Evolutionary conservation across 2,329 filamentous ascomycete species (phyloP).

Genomic region (Apiospora kogelbergensis): DNA sequence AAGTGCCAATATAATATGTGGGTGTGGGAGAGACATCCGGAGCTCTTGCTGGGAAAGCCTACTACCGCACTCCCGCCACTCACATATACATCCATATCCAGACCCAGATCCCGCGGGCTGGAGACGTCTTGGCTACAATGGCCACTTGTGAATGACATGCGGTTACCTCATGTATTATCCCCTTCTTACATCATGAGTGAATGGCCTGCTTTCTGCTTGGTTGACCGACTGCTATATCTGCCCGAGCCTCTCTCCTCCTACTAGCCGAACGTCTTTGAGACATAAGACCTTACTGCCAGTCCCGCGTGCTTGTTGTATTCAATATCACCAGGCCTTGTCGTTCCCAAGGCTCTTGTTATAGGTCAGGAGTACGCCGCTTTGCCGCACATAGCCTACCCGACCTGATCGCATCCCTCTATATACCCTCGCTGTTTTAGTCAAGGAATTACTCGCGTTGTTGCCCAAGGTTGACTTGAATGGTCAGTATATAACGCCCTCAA

Average conservation of each 20-base stretch:
- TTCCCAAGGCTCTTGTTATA: not conserved
- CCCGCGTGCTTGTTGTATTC: not conserved
- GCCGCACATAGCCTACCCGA: not conserved
- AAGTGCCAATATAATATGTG: not conserved
- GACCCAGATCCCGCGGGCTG: not conserved
- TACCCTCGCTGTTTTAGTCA: not conserved
- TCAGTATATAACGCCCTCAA: not conserved
- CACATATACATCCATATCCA: not conserved
- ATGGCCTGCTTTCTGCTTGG: not conserved
- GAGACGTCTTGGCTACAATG: constrained; percentile 1
- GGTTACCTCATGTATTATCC: not conserved
- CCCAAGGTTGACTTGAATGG: not conserved
- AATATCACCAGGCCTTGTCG: not conserved
- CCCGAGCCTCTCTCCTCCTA: not conserved
- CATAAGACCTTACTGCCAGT: not conserved
- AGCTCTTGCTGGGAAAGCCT: not conserved
- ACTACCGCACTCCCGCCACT: not conserved
- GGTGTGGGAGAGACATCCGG: not conserved
- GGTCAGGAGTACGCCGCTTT: not conserved
- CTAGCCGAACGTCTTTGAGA: not conserved
- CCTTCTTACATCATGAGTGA: not conserved
- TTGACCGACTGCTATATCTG: not conserved
- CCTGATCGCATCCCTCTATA: not conserved
- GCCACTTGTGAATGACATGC: not conserved
- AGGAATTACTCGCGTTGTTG: too few relatives aligned